A percentile compares a stretch with the other conserved stretches of the same genome.
Evolutionary conservation across 768 basidiomycete species (phyloP).

Genomic region (Vishniacozyma victoriae): DNA sequence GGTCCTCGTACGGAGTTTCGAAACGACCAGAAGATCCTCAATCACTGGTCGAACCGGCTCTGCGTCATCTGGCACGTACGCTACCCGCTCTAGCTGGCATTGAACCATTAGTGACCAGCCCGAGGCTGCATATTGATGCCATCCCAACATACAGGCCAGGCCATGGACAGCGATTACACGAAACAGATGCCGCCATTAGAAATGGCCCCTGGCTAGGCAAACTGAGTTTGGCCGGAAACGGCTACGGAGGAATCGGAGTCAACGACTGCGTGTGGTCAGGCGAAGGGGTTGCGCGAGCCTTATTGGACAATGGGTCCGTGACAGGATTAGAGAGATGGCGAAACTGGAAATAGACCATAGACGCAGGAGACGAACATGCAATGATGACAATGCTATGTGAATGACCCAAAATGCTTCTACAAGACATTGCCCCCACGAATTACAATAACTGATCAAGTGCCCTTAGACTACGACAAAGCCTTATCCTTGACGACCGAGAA

Average conservation of each 20-base stretch:
- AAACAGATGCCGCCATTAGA: constrained; percentile 53
- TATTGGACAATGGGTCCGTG: constrained; percentile 10
- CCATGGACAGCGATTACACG: constrained; percentile 63
- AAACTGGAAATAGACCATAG: constrained; percentile 4
- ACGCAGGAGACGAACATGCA: too few species aligned
- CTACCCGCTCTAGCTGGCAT: constrained; percentile 31
- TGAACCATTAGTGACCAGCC: constrained; percentile 27
- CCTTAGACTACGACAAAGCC: too few species aligned
- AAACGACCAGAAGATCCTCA: constrained; percentile 16
- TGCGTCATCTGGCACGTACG: constrained; percentile 27
- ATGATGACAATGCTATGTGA: too few species aligned
- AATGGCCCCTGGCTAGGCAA: constrained; percentile 49
- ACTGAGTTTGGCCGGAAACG: constrained; percentile 71
- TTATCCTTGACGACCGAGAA: too few species aligned
- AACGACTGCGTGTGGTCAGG: constrained; percentile 78
- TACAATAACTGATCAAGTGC: too few species aligned
- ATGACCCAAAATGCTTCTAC: too few species aligned
- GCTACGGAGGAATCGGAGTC: constrained; percentile 78
- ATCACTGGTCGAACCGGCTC: constrained; percentile 10
- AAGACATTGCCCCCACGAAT: too few species aligned
- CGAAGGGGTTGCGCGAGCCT: constrained; percentile 49
- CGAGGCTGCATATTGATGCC: constrained; percentile 55
- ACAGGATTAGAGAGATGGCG: constrained; percentile 43
- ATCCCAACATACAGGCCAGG: constrained; percentile 74
- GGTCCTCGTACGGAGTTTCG: constrained; percentile 25